phyloP scores from a whole-genome alignment of 768 basidiomycete genomes.

The Russula olivacea region DNA sequence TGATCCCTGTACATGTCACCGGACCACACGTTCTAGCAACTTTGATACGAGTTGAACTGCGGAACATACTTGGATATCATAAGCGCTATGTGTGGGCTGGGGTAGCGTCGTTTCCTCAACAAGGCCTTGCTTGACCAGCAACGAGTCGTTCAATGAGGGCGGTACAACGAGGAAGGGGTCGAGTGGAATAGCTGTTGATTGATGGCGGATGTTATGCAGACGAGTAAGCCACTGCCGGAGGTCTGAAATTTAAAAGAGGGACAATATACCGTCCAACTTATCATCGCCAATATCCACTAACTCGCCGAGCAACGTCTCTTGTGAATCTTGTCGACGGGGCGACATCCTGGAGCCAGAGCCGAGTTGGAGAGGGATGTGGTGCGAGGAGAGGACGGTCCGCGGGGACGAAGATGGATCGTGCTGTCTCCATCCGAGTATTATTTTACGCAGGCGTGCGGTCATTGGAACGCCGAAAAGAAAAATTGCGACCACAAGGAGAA shows the following conservation, averaged over 20 bases:
- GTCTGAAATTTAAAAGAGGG: not conserved
- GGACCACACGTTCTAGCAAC: not conserved
- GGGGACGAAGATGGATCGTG: not conserved
- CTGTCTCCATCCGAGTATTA: conserved; percentile 8
- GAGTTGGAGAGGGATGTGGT: not conserved
- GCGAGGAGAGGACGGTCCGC: not conserved
- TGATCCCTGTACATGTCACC: conserved; percentile 1
- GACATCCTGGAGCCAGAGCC: not conserved
- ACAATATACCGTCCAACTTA: conserved; percentile 11
- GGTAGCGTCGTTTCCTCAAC: conserved; percentile 17
- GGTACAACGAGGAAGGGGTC: conserved; percentile 24
- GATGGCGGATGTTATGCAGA: not conserved
- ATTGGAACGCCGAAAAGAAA: conserved; percentile 28
- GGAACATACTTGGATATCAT: conserved; percentile 15
- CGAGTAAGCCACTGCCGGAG: not conserved
- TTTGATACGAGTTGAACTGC: not conserved
- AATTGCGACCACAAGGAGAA: conserved; percentile 24
- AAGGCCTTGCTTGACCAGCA: conserved; percentile 21
- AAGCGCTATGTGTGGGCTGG: conserved; percentile 15
- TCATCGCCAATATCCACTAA: not conserved
- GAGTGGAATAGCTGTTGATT: not conserved
- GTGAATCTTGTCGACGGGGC: conserved; percentile 8
- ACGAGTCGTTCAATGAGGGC: conserved; percentile 23
- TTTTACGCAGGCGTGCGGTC: conserved; percentile 22
- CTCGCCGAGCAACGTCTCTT: conserved; percentile 8